Evolutionary conservation across 352 stramenopile genomes (phyloP).

Genomic region (Globisporangium uncinulatum): DNA sequence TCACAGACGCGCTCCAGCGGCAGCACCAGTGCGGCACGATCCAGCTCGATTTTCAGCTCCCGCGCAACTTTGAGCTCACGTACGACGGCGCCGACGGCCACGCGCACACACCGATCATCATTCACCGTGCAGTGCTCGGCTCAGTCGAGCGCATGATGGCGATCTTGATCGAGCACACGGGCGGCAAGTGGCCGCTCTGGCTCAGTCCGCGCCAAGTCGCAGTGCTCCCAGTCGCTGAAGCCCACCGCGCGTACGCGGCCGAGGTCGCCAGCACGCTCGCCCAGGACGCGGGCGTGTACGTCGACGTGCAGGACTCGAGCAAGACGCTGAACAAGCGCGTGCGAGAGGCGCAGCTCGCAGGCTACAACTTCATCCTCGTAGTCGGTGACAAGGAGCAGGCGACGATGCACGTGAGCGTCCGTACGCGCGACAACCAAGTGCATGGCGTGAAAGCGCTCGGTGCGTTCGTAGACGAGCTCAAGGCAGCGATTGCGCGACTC

Average conservation of each 20-base stretch:
- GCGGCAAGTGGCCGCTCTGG: constrained; percentile 97
- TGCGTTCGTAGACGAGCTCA: constrained; percentile 52
- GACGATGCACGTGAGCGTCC: constrained; percentile 56
- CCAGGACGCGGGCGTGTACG: constrained; percentile 36
- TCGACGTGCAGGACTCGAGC: constrained; percentile 67
- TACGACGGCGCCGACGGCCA: constrained; percentile 88
- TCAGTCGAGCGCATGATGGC: constrained; percentile 98
- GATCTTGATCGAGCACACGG: constrained; percentile 96
- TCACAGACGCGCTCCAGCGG: constrained; percentile 95
- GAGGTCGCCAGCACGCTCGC: constrained; percentile 42
- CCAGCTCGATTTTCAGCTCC: constrained; percentile 98
- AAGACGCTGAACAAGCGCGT: constrained; percentile 86
- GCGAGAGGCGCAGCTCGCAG: constrained; percentile 69
- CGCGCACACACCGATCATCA: constrained; percentile 95
- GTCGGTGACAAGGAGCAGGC: constrained; percentile 69
- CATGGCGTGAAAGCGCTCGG: constrained; percentile 55
- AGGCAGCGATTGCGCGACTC: constrained; percentile 47
- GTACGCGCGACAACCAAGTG: constrained; percentile 78
- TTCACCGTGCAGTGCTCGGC: constrained; percentile 96
- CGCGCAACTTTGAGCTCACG: constrained; percentile 93
- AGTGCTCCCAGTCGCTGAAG: constrained; percentile 62
- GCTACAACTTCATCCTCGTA: constrained; percentile 86
- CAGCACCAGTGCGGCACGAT: constrained; percentile 97
- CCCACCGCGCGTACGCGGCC: constrained; percentile 55
- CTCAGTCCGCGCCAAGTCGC: constrained; percentile 82